Evolutionary conservation across 306 rosid genomes (phyloP), one percentile per base, ranked within the genome.

Genomic region (Inga oerstediana): DNA sequence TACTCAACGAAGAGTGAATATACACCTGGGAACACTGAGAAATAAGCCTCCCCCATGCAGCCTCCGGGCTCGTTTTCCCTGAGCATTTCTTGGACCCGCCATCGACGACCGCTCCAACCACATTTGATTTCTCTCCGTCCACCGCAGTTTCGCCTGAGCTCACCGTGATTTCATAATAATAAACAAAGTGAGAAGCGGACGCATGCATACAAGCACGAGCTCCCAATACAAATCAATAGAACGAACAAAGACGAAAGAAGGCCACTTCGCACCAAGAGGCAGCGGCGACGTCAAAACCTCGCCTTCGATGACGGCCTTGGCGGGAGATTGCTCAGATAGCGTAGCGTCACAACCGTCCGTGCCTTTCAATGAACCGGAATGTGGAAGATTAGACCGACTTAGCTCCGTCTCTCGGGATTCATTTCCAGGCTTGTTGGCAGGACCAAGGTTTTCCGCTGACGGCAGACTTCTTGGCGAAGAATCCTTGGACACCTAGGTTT

Each of bases 21-120:
- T 69, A 70, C 84, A 96, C 99, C 99, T 92, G 91, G 49, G 97
- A 88, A 82, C 69, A 90, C 92, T 96, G 99, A 72, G 99, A 96
- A 79, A 96, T 87, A 72, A 96, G 97, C 83, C 85, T 94, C 66
- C 95, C 99, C 99, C 99, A 96, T 5, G 91, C 89, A 70, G 52
- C 67, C 83, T 88, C 88, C 70, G 81, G 74, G 65, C 67, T 79
- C 15, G 83, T 74, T 67, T 88, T 89, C 5, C 68, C 32, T 4
- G 88, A 49, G 37, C 93, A 89, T 82, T 89, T 93, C 91, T 92
- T 92, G 0, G 72, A 24, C 83, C 93, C 86, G 77, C 81, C 74
- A 79, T 75, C 30, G 15, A 73, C 49, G n/a, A 80, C 76, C 27
- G 75, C 59, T 30, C 77, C 82, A 48, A 72, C 86, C 20, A 32